Percentiles rank a stretch among this genome's conserved stretches.
phyloP scores from a whole-genome alignment of 2,329 filamentous ascomycete genomes.

The Elsinoe necatrix region DNA sequence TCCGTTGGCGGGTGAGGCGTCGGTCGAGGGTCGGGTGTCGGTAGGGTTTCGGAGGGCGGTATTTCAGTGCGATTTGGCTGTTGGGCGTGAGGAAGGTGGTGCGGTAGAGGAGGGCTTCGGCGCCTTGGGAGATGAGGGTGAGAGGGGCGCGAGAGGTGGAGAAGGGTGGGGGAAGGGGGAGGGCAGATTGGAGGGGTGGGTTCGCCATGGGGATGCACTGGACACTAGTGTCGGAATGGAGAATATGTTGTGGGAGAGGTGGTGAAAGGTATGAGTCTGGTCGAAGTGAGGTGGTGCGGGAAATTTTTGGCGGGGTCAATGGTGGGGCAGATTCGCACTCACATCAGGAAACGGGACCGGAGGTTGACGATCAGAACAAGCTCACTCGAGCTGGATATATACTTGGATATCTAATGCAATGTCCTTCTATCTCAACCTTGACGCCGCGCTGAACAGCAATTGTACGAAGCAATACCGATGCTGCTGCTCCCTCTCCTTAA shows the following conservation, averaged over 20 bases:
- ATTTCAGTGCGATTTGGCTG: constrained; percentile 72
- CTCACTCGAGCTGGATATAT: neutral
- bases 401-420: constrained; percentile 10
- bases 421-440: neutral
- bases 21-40: constrained; percentile 82
- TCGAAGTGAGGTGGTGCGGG: neutral
- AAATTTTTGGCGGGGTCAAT: constrained; percentile 8
- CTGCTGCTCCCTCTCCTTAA: too few relatives aligned
- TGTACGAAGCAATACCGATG: too few relatives aligned
- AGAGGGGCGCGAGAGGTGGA: constrained; percentile 53
- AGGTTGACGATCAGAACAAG: neutral
- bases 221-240: neutral
- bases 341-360: neutral
- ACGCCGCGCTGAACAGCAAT: constrained; percentile 3
- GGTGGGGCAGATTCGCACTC: neutral
- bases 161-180: constrained; percentile 55
- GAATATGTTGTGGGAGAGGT: neutral
- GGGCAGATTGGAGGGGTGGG: constrained; percentile 18
- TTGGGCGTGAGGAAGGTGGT: constrained; percentile 65
- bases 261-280: too few relatives aligned
- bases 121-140: constrained; percentile 77
- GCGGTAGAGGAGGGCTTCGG: constrained; percentile 88
- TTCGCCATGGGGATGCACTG: neutral
- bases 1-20: constrained; percentile 75
- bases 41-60: constrained; percentile 85